Percentiles rank a stretch among this genome's conserved stretches.
These are phyloP conservation scores for Aspergillus nidulans DNA, from an alignment of 495 filamentous ascomycete species.

Conservation along the genomic window DNA sequence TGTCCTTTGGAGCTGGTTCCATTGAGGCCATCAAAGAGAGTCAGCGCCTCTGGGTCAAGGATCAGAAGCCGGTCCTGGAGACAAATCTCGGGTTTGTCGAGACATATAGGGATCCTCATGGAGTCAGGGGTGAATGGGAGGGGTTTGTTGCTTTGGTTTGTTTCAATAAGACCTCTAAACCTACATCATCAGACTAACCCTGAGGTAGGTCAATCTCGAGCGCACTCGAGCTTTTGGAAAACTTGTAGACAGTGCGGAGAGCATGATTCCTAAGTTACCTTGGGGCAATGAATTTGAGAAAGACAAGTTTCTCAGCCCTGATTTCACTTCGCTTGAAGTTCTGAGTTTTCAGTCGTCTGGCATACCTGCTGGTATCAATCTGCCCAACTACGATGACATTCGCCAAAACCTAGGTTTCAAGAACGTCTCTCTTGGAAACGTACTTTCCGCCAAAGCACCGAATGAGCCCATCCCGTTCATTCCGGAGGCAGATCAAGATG, in stretches of 20 bases:
- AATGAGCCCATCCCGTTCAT: slow-evolving; percentile 91
- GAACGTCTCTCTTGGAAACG: slow-evolving; percentile 90
- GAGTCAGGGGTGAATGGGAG: slow-evolving; percentile 95
- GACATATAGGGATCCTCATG: slow-evolving; percentile 91
- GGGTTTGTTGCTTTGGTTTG: slow-evolving; percentile 76
- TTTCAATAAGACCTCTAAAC: slow-evolving; percentile 1
- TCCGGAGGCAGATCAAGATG: slow-evolving; percentile 59
- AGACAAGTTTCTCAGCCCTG: slow-evolving; percentile 87
- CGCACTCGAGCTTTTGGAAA: slow-evolving; percentile 85
- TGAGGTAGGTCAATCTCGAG: slow-evolving; percentile 67
- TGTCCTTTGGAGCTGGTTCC: slow-evolving; percentile 80
- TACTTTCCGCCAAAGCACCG: slow-evolving; percentile 82
- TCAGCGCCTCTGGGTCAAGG: slow-evolving; percentile 88
- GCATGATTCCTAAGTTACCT: slow-evolving; percentile 81
- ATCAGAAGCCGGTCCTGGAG: slow-evolving; percentile 85
- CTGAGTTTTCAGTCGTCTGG: slow-evolving; percentile 71
- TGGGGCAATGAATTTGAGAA: slow-evolving; percentile 92
- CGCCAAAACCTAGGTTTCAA: slow-evolving; percentile 95
- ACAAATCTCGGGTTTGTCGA: slow-evolving; percentile 94
- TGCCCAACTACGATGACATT: slow-evolving; percentile 93
- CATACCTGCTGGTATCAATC: slow-evolving; percentile 75
- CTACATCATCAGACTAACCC: slow-evolving; percentile 22
- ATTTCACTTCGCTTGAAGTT: slow-evolving; percentile 86
- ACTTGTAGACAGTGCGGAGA: slow-evolving; percentile 73
- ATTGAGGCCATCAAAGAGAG: slow-evolving; percentile 84